These are phyloP conservation scores for Neospermospora avenae DNA, from an alignment of 2,329 filamentous ascomycete species.

Conservation along the genomic window DNA sequence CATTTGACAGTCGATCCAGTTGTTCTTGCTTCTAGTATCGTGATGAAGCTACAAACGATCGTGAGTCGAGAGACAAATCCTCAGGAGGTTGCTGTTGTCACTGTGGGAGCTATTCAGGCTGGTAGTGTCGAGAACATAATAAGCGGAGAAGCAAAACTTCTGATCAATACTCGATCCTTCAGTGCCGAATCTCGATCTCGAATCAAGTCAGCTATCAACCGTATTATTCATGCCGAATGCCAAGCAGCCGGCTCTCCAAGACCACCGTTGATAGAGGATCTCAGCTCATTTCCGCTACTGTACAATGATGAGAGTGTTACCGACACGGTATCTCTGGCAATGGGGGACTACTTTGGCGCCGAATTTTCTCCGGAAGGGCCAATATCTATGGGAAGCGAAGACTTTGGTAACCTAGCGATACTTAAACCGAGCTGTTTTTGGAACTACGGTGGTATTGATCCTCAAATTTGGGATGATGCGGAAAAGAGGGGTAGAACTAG, in stretches of 20 bases:
- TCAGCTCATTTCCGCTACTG: slow-evolving; percentile 23
- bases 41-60: slow-evolving; percentile 41
- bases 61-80: slow-evolving; percentile 40
- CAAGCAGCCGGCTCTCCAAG: slow-evolving; percentile 40
- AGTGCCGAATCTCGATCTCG: slow-evolving; percentile 34
- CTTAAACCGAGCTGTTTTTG: slow-evolving; percentile 36
- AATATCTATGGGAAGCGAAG: slow-evolving; percentile 25
- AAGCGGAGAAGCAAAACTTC: slow-evolving; percentile 39
- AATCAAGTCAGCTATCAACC: slow-evolving; percentile 39
- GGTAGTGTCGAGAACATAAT: slow-evolving; percentile 46
- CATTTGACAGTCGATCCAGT: slow-evolving; percentile 46
- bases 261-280: slow-evolving; percentile 22
- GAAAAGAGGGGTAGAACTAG: slow-evolving; percentile 18
- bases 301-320: slow-evolving; percentile 24
- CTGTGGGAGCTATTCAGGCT: slow-evolving; percentile 42
- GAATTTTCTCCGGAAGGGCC: slow-evolving; percentile 16
- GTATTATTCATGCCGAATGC: slow-evolving; percentile 51
- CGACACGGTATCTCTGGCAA: slow-evolving; percentile 11
- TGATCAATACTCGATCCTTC: slow-evolving; percentile 42
- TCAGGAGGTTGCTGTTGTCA: slow-evolving; percentile 43
- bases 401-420: slow-evolving; percentile 48
- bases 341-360: slow-evolving; percentile 25
- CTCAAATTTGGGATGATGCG: slow-evolving; percentile 13
- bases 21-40: slow-evolving; percentile 41
- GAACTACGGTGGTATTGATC: slow-evolving; percentile 43